phyloP scores from a whole-genome alignment of 257 asterid genomes.

The Ilex asprella region DNA sequence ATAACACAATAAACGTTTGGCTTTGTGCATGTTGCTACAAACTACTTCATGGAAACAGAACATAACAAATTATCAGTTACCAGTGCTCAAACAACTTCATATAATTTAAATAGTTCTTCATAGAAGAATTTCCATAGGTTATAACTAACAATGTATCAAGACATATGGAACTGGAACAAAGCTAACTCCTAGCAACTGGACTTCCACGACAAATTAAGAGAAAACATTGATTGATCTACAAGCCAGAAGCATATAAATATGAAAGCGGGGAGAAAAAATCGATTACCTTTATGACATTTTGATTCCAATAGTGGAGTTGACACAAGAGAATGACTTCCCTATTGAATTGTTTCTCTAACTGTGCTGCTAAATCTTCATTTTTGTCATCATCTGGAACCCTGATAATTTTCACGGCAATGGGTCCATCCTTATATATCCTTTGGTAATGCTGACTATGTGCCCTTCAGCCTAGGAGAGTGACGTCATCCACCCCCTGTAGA shows the following conservation, averaged over 20 bases:
- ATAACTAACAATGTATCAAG: too few species aligned
- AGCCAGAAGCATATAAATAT: too few species aligned
- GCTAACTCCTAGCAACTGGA: too few species aligned
- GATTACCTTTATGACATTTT: constrained; percentile 30
- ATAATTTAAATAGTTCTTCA: too few species aligned
- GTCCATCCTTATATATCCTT: constrained; percentile 29
- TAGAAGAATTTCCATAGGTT: too few species aligned
- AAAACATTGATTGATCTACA: too few species aligned
- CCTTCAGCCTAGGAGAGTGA: neutral
- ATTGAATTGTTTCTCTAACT: constrained; percentile 34
- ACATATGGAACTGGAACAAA: too few species aligned
- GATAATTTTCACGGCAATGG: constrained; percentile 39
- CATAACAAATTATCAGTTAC: too few species aligned
- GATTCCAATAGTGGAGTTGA: constrained; percentile 25
- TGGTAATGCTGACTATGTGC: constrained; percentile 45
- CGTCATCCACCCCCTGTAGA: too few species aligned
- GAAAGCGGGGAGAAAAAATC: neutral
- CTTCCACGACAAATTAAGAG: too few species aligned
- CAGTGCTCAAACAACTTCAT: too few species aligned
- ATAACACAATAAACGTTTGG: constrained; percentile 54
- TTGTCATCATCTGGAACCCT: constrained; percentile 36
- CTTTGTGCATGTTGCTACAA: constrained; percentile 49
- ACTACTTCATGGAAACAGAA: constrained; percentile 23
- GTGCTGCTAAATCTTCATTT: constrained; percentile 16
- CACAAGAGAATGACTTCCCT: constrained; percentile 33